Conservation (phyloP, 2,329 filamentous ascomycete genomes). For the Exophiala viscosa region DNA sequence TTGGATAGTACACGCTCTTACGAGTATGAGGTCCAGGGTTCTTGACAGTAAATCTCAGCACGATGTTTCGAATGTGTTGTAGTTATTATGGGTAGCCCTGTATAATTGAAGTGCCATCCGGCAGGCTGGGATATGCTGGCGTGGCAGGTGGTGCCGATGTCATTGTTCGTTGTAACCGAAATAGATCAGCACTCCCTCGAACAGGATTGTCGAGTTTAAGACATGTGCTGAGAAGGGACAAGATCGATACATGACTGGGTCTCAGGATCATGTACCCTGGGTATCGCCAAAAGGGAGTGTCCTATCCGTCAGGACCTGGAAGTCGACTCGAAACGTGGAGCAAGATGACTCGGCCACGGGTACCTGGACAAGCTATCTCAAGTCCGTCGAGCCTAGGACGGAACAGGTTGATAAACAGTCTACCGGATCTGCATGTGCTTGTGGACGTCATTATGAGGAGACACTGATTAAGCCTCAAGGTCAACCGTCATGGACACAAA, state of each 20-base stretch:
- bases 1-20: background rate
- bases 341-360: slow-evolving; percentile 7
- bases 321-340: slow-evolving; percentile 1
- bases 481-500: too few relatives aligned
- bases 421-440: background rate
- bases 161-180: slow-evolving; percentile 7
- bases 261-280: slow-evolving; percentile 5
- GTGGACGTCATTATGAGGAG: slow-evolving; percentile 5
- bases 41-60: background rate
- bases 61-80: background rate
- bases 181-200: slow-evolving; percentile 15
- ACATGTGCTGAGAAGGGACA: slow-evolving; percentile 19
- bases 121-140: background rate
- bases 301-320: slow-evolving; percentile 9
- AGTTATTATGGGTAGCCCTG: background rate
- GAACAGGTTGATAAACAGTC: background rate
- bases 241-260: slow-evolving; percentile 18
- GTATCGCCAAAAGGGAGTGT: slow-evolving; percentile 5
- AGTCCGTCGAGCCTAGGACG: slow-evolving; percentile 8
- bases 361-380: slow-evolving; percentile 8
- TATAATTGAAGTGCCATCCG: background rate
- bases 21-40: background rate
- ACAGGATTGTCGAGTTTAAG: slow-evolving; percentile 20
- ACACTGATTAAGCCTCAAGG: too few relatives aligned
- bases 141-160: slow-evolving; percentile 2